Evolutionary conservation across 768 basidiomycete species (phyloP), one percentile per base, ranked within the genome.

Genomic region (Suillus fuscotomentosus): DNA sequence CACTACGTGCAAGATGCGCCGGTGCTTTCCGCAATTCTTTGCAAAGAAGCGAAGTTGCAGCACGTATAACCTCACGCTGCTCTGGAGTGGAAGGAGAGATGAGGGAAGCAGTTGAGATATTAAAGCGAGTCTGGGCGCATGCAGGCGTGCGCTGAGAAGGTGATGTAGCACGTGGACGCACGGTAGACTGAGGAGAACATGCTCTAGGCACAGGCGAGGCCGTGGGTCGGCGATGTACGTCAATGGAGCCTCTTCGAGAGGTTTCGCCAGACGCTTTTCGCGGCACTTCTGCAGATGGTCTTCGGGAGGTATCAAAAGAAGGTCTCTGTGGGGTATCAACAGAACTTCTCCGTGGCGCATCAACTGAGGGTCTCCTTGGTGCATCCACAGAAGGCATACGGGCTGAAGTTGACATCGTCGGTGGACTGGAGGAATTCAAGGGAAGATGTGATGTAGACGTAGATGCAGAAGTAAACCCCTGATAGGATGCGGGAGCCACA

Each of bases 1-100:
- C 83, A 6, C 78, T 80, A 60, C 82, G 83, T 60, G 77, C 81
- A 73, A 86, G 75, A 67, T 88, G 83, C 1, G 77, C 70, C n/a
- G 89, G 86, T 13, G 89, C 84, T 69, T 83, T 84, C 47, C 84
- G 73, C 69, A 89, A 80, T 72, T 91, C 89, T 68, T 82, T 88
- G 73, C 88, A 88, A 27, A 93, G 75, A 71, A 89, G 72, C 0
- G 85, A 81, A 3, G 83, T 83, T 6, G 92, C 90, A 0, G 80
- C 78, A 45, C 91, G 85, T 61, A 94, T 82, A n/a, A 85, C 75
- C 63, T 89, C 90, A 50, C 91, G 84, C 62, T 87, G 82, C 65
- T 88, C 86, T 0, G 85, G 82, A 71, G 83, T 86, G 14, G 82
- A 75, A 6, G 81, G 71, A 3, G 79, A 70, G 47, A 75, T 75